Evolutionary conservation across 331 rosid species (phyloP).

Genomic region (Stylosanthes scabra): DNA sequence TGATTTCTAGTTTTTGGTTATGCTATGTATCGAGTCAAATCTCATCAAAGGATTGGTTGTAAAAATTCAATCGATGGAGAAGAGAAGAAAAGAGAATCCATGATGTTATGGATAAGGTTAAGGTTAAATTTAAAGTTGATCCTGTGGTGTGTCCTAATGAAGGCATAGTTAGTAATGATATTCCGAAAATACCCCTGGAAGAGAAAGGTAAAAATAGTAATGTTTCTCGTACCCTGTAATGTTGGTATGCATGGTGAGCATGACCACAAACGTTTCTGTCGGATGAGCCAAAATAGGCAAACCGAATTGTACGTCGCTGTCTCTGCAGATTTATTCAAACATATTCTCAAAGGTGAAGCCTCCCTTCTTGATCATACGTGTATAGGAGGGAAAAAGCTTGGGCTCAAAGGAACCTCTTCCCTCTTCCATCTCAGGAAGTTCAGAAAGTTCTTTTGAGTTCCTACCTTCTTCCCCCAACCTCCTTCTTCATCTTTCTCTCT

Average conservation of each 20-base stretch:
- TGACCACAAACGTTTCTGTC: slow-evolving; percentile 43
- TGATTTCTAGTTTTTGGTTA: not conserved
- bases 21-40: not conserved
- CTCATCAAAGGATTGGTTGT: not conserved
- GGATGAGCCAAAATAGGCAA: slow-evolving; percentile 46
- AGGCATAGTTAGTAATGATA: not conserved
- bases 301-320: slow-evolving; percentile 29
- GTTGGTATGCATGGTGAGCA: slow-evolving; percentile 37
- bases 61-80: not conserved
- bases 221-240: slow-evolving; percentile 26
- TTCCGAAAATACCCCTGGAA: slow-evolving; percentile 16
- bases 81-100: slow-evolving; percentile 1
- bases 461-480: slow-evolving; percentile 26
- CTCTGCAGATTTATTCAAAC: slow-evolving; percentile 36
- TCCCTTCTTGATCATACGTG: not conserved
- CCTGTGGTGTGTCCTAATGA: not conserved
- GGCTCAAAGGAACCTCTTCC: slow-evolving; percentile 41
- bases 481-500: slow-evolving; percentile 34
- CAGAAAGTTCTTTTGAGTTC: slow-evolving; percentile 43
- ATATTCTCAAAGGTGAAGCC: slow-evolving; percentile 23
- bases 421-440: slow-evolving; percentile 7
- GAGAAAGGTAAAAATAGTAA: slow-evolving; percentile 21
- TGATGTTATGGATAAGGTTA: no score
- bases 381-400: slow-evolving; percentile 18
- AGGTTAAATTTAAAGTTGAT: slow-evolving; percentile 2